Evolutionary conservation across 2,329 filamentous ascomycete genomes (phyloP).

Genomic region (Verticillium tricorpus): DNA sequence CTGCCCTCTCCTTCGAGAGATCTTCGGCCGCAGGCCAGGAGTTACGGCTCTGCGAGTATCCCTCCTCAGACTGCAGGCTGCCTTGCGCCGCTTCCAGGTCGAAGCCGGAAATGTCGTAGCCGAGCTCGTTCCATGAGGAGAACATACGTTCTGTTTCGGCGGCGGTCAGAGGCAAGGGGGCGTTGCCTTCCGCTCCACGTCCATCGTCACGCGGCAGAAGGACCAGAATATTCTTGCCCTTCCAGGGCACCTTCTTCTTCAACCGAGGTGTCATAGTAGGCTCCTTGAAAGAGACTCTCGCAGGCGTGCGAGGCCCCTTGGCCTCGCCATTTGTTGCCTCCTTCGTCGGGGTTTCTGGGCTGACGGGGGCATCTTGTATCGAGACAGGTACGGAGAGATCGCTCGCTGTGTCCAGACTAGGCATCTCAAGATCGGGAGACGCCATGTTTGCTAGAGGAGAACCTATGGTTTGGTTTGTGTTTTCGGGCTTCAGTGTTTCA

Average conservation of each 20-base stretch:
- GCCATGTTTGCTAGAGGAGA: conserved; percentile 8
- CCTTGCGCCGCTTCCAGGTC: conserved; percentile 42
- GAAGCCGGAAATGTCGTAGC: conserved; percentile 66
- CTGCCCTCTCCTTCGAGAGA: conserved; percentile 48
- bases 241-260: conserved; percentile 72
- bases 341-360: conserved; percentile 26
- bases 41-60: conserved; percentile 57
- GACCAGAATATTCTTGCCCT: conserved; percentile 69
- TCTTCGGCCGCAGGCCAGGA: conserved; percentile 64
- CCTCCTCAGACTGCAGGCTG: conserved; percentile 26
- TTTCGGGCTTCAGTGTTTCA: conserved; percentile 46
- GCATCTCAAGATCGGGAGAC: conserved; percentile 8
- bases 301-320: conserved; percentile 27
- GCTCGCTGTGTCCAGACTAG: conserved; percentile 5
- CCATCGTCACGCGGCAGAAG: conserved; percentile 64
- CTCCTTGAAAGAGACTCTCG: conserved; percentile 30
- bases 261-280: conserved; percentile 46
- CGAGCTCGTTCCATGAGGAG: conserved; percentile 61
- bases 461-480: not conserved
- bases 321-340: conserved; percentile 22
- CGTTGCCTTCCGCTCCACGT: conserved; percentile 52
- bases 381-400: conserved; percentile 9
- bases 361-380: conserved; percentile 19
- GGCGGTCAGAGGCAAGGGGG: conserved; percentile 48
- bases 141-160: conserved; percentile 59